A percentile compares a stretch with the other conserved stretches of the same genome.
phyloP scores from a whole-genome alignment of 495 filamentous ascomycete species.

The Talaromyces borbonicus region DNA sequence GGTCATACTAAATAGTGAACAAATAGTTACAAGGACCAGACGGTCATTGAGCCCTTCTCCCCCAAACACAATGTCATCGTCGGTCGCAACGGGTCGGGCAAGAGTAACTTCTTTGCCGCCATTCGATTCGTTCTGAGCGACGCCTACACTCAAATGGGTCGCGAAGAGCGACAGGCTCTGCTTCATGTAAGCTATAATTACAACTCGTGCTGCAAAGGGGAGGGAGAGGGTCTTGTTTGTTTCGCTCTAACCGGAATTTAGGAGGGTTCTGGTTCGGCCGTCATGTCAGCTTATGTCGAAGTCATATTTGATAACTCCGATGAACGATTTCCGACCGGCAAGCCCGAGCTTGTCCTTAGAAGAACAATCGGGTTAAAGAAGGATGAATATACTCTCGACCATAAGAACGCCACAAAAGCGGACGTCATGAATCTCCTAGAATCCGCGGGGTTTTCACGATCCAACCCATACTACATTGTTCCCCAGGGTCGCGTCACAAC shows the following conservation, averaged over 20 bases:
- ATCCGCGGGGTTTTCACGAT: slow-evolving; percentile 90
- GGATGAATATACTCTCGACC: slow-evolving; percentile 94
- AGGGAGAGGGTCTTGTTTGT: slow-evolving; percentile 13
- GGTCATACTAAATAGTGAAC: neutral
- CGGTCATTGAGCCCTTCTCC: slow-evolving; percentile 95
- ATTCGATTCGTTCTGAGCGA: slow-evolving; percentile 98
- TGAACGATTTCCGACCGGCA: slow-evolving; percentile 90
- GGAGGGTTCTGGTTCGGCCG: slow-evolving; percentile 93
- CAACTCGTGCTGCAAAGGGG: neutral
- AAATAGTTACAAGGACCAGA: slow-evolving; percentile 95
- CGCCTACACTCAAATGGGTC: slow-evolving; percentile 91
- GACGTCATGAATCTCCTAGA: slow-evolving; percentile 96
- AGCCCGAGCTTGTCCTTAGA: slow-evolving; percentile 77
- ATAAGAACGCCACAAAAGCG: slow-evolving; percentile 87
- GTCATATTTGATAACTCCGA: slow-evolving; percentile 98
- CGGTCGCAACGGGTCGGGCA: slow-evolving; percentile 96
- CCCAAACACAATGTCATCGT: slow-evolving; percentile 98
- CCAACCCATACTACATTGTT: slow-evolving; percentile 98
- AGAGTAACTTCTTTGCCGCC: slow-evolving; percentile 99
- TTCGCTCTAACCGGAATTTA: too few relatives aligned
- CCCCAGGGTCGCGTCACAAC: slow-evolving; percentile 93
- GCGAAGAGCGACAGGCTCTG: slow-evolving; percentile 90
- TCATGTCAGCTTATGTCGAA: slow-evolving; percentile 98
- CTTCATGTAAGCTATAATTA: slow-evolving; percentile 54
- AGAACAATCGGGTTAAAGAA: slow-evolving; percentile 96